Conservation (phyloP, 495 filamentous ascomycete species). For the Annulohypoxylon moriforme region DNA sequence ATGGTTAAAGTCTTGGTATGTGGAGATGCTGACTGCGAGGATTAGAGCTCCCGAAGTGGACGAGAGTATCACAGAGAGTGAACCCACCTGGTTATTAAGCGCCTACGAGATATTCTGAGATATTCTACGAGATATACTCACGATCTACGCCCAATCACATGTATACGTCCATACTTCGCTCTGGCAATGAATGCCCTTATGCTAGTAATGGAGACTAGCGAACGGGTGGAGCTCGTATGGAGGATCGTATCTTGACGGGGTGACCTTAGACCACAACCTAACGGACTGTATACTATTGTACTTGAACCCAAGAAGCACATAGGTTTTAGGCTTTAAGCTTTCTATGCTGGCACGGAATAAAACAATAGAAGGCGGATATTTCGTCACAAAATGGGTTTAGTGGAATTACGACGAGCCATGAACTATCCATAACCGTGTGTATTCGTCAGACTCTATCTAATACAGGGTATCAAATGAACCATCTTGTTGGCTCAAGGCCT, state of each 20-base stretch:
- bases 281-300: constrained; percentile 31
- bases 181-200: neutral
- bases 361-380: neutral
- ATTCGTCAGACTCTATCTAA: constrained; percentile 16
- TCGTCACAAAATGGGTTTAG: neutral
- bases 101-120: neutral
- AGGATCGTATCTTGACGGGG: constrained; percentile 6
- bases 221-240: neutral
- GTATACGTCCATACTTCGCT: neutral
- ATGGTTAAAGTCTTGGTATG: constrained; percentile 11
- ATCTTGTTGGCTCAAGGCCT: constrained; percentile 10
- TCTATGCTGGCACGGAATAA: constrained; percentile 4
- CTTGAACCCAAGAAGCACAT: constrained; percentile 14
- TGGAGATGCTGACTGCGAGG: constrained; percentile 35
- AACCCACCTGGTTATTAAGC: constrained; percentile 93
- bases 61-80: constrained; percentile 87
- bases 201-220: neutral
- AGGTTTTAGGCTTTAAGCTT: constrained; percentile 19
- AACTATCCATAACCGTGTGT: constrained; percentile 7
- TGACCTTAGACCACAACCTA: neutral
- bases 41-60: constrained; percentile 94
- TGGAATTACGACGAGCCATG: neutral
- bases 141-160: neutral
- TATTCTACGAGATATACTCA: neutral
- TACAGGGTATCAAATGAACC: constrained; percentile 33